Base-by-base conservation (phyloP, 805 yeast species). In the Lachancea dasiensis region DNA sequence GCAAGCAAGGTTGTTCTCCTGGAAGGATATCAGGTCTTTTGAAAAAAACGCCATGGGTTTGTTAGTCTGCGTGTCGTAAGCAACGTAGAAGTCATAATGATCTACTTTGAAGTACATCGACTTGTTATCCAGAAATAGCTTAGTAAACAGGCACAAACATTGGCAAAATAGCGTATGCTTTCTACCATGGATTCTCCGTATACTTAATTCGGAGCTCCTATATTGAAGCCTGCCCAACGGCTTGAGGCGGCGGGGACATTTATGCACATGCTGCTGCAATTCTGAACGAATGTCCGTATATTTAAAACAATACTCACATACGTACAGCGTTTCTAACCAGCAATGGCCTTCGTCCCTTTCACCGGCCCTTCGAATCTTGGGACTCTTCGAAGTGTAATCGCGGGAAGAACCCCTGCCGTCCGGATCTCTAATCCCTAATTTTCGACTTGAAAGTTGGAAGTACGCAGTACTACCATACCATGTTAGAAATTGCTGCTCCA, bases 381-480 rank as follows among this genome's bases (percentile, higher is more conserved):
- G 22, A 10, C 22, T 28, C 15, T 23, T 19, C 8, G 13, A 6
- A 11, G 32, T 24, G 4, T 6, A 13, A 14, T 32, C 29, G 3
- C 35, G 32, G 11, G 31, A 34, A 41, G 14, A 49, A 39, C 28
- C 39, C 28, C 19, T 39, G n/a, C 35, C 24, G 24, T 46, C 43
- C 5, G 54, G 39, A 34, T 56, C 58, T 25, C 64, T 61, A 46
- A 60, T 69, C 3, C 80, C 83, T 36, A 75, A 48, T 3, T 63
- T 60, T 31, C 62, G 60, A 23, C 70, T 70, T 41, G 68, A 70
- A 10, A 59, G 61, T 32, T 68, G 67, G 46, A 87, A 85, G 55
- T 86, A 81, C 1, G 86, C 94, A 3, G 85, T 74, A 50, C 83
- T 82, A 0, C 94, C 92, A 56, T 82, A 87, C 96, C 97, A 86